Conservation (phyloP, 2,329 filamentous ascomycete species). For the Colletotrichum higginsianum region DNA sequence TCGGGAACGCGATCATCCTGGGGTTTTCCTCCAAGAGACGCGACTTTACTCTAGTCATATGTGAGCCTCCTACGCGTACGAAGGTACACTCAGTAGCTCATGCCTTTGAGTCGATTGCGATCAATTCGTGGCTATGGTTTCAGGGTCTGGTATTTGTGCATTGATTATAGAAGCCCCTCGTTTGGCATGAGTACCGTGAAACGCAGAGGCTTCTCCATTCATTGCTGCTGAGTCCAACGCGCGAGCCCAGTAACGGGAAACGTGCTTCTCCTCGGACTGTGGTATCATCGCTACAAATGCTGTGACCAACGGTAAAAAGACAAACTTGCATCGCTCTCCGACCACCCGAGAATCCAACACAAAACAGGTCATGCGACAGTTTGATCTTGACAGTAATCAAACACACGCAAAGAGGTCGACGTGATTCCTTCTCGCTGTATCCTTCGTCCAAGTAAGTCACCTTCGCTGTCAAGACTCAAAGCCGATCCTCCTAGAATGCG, state of each 20-base stretch:
- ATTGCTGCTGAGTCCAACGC: constrained; percentile 8
- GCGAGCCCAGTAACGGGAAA: constrained; percentile 16
- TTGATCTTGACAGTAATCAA: constrained; percentile 4
- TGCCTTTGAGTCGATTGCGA: neutral
- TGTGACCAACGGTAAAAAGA: constrained; percentile 28
- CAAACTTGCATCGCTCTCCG: constrained; percentile 35
- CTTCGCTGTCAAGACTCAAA: constrained; percentile 20
- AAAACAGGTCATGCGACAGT: constrained; percentile 10
- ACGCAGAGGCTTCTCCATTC: constrained; percentile 4
- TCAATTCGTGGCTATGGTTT: constrained; percentile 3
- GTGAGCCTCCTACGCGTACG: neutral
- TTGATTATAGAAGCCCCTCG: constrained; percentile 4
- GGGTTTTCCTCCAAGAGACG: neutral
- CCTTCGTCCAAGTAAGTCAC: constrained; percentile 2
- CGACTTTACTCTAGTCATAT: neutral
- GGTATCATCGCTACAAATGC: constrained; percentile 44
- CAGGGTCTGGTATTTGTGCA: constrained; percentile 24
- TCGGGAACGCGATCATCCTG: neutral
- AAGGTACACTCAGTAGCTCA: too few relatives aligned
- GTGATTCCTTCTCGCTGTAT: neutral
- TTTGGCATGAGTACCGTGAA: constrained; percentile 6
- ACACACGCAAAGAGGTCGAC: neutral
- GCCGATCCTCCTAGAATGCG: constrained; percentile 66
- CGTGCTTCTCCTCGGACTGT: constrained; percentile 31
- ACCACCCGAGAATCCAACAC: constrained; percentile 26